phyloP scores from a whole-genome alignment of 441 rosid species.

The Adansonia gregorii region DNA sequence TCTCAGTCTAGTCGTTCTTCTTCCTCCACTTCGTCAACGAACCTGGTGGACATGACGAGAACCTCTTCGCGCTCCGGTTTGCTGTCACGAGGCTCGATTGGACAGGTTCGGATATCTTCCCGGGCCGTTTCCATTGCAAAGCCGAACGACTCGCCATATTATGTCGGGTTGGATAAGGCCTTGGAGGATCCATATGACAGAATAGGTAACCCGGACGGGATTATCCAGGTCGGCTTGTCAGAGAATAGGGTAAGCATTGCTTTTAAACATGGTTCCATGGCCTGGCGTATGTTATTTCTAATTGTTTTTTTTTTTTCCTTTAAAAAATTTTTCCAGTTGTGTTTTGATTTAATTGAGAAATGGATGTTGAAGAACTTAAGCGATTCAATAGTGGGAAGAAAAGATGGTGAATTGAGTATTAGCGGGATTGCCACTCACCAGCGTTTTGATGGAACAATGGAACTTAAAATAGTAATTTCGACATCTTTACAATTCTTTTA shows the following conservation, averaged over 20 bases:
- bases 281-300: background rate
- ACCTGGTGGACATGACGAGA: slow-evolving; percentile 44
- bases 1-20: slow-evolving; percentile 34
- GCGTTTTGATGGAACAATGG: slow-evolving; percentile 66
- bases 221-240: slow-evolving; percentile 75
- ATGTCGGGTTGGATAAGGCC: slow-evolving; percentile 55
- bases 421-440: slow-evolving; percentile 69
- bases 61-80: slow-evolving; percentile 48
- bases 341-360: slow-evolving; percentile 73
- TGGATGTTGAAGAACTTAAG: slow-evolving; percentile 72
- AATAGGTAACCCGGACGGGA: slow-evolving; percentile 56
- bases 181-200: slow-evolving; percentile 65
- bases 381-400: slow-evolving; percentile 53
- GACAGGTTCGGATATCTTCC: slow-evolving; percentile 60
- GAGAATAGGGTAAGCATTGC: slow-evolving; percentile 63
- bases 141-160: slow-evolving; percentile 60
- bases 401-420: slow-evolving; percentile 50
- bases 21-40: slow-evolving; percentile 39
- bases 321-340: slow-evolving; percentile 48
- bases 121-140: slow-evolving; percentile 60
- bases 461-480: slow-evolving; percentile 70
- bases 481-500: background rate
- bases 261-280: background rate
- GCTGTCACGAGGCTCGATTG: slow-evolving; percentile 52
- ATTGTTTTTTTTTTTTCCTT: background rate